Percentiles rank a stretch among this genome's conserved stretches.
Conservation (phyloP, 1,139 yeast genomes). For the Kurtzmaniella quercitrusa region DNA sequence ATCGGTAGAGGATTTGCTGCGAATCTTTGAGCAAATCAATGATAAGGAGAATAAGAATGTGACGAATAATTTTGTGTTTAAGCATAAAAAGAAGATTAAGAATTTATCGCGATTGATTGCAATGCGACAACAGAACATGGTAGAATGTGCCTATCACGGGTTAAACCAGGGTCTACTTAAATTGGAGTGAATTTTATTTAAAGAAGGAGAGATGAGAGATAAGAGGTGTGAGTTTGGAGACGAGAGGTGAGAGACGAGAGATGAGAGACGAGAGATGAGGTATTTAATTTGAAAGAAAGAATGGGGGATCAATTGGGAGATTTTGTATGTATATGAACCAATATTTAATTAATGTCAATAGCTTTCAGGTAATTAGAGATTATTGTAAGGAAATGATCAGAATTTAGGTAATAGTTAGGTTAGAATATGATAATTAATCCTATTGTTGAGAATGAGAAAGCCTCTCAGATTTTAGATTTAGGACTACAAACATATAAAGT, state of each 20-base stretch:
- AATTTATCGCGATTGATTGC: slow-evolving; percentile 43
- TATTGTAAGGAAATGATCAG: too few relatives aligned
- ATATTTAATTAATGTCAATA: too few relatives aligned
- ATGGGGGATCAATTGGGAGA: too few relatives aligned
- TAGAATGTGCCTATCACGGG: slow-evolving; percentile 47
- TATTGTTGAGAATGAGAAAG: too few relatives aligned
- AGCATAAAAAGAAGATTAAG: slow-evolving; percentile 47
- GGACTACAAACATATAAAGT: too few relatives aligned
- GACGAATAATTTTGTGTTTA: slow-evolving; percentile 27
- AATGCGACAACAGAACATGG: slow-evolving; percentile 46
- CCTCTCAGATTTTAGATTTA: too few relatives aligned
- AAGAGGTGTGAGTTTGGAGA: not conserved
- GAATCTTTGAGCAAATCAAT: slow-evolving; percentile 58
- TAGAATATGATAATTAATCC: too few relatives aligned
- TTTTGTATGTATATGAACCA: too few relatives aligned
- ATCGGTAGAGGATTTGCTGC: slow-evolving; percentile 78
- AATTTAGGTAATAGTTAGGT: too few relatives aligned
- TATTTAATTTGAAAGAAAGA: too few relatives aligned
- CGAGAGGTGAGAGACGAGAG: not conserved
- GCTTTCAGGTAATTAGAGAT: too few relatives aligned
- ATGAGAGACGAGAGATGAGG: too few relatives aligned
- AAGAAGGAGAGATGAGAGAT: not conserved
- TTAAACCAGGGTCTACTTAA: slow-evolving; percentile 23
- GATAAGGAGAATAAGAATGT: slow-evolving; percentile 33
- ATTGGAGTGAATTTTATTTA: slow-evolving; percentile 12